A percentile compares a stretch with the other conserved stretches of the same genome.
Evolutionary conservation across 805 yeast species (phyloP).

Genomic region (Yamadazyma ubonensis): DNA sequence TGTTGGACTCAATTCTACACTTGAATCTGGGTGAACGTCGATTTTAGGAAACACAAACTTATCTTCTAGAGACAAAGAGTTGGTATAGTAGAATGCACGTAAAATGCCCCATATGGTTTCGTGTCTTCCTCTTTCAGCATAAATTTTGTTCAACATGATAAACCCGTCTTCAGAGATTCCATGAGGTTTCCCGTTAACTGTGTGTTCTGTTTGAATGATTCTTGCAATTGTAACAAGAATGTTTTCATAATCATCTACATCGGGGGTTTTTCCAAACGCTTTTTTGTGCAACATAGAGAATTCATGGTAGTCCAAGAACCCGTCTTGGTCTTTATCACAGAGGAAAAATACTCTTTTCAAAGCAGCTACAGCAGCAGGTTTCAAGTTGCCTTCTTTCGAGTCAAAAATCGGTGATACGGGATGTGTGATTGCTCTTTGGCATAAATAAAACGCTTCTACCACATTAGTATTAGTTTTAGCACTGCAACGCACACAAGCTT

Average conservation of each 20-base stretch:
- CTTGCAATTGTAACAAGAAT: slow-evolving; percentile 33
- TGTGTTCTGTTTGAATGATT: slow-evolving; percentile 29
- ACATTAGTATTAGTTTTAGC: slow-evolving; percentile 84
- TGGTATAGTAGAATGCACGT: slow-evolving; percentile 85
- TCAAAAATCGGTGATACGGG: slow-evolving; percentile 93
- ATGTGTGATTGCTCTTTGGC: slow-evolving; percentile 89
- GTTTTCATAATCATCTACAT: slow-evolving; percentile 34
- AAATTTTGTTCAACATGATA: slow-evolving; percentile 70
- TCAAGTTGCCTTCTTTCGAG: slow-evolving; percentile 80
- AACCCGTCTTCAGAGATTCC: slow-evolving; percentile 80
- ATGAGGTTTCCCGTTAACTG: slow-evolving; percentile 21
- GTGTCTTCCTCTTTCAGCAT: slow-evolving; percentile 89
- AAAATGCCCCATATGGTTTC: slow-evolving; percentile 97
- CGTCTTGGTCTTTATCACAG: slow-evolving; percentile 90
- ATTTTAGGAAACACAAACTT: slow-evolving; percentile 74
- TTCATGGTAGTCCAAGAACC: slow-evolving; percentile 69
- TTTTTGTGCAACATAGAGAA: slow-evolving; percentile 65
- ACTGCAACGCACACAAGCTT: slow-evolving; percentile 84
- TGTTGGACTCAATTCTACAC: slow-evolving; percentile 87
- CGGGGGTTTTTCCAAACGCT: slow-evolving; percentile 61
- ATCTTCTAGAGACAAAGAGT: slow-evolving; percentile 82
- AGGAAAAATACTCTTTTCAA: slow-evolving; percentile 77
- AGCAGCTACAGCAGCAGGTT: slow-evolving; percentile 74
- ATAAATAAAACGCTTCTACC: slow-evolving; percentile 86
- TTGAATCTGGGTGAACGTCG: slow-evolving; percentile 69